Percentiles rank a stretch among this genome's conserved stretches.
Evolutionary conservation across 352 stramenopile genomes (phyloP).

Genomic region (Lagenidium sp.): DNA sequence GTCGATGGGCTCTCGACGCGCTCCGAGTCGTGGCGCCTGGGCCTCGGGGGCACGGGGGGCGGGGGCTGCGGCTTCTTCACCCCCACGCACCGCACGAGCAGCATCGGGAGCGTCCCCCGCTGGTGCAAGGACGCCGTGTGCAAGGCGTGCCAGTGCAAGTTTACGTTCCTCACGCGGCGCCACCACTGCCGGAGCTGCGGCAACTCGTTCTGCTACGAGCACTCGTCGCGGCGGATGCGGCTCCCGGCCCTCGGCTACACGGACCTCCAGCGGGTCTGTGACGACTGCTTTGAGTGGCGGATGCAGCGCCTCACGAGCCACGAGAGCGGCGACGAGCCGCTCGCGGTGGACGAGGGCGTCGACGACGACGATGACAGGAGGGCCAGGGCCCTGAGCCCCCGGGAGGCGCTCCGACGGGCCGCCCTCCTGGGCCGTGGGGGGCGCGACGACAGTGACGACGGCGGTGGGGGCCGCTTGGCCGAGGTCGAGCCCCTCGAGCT

Average conservation of each 20-base stretch:
- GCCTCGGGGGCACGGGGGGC: not conserved
- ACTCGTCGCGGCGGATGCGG: conserved; percentile 62
- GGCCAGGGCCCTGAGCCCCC: no score
- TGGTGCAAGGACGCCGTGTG: conserved; percentile 63
- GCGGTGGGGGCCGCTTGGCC: conserved; percentile 1
- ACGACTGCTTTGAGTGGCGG: conserved; percentile 68
- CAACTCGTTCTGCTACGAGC: conserved; percentile 80
- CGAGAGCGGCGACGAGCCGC: not conserved
- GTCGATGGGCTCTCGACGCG: conserved; percentile 1
- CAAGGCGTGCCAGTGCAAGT: conserved; percentile 62
- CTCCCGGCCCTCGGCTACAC: conserved; percentile 64
- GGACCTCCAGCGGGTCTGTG: conserved; percentile 72
- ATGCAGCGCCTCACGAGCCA: conserved; percentile 4
- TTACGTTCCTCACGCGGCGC: conserved; percentile 56
- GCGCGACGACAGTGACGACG: not conserved
- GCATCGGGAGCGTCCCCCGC: conserved; percentile 29
- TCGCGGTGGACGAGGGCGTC: no score
- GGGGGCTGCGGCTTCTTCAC: no score
- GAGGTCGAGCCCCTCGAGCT: no score
- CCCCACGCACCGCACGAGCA: no score
- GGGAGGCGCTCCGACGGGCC: no score
- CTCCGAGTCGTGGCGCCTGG: conserved; percentile 1
- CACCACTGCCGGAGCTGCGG: conserved; percentile 81
- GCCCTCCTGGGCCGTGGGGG: no score
- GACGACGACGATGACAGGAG: not conserved